Conservation (phyloP, 306 rosid genomes). For the Sindora glabra region DNA sequence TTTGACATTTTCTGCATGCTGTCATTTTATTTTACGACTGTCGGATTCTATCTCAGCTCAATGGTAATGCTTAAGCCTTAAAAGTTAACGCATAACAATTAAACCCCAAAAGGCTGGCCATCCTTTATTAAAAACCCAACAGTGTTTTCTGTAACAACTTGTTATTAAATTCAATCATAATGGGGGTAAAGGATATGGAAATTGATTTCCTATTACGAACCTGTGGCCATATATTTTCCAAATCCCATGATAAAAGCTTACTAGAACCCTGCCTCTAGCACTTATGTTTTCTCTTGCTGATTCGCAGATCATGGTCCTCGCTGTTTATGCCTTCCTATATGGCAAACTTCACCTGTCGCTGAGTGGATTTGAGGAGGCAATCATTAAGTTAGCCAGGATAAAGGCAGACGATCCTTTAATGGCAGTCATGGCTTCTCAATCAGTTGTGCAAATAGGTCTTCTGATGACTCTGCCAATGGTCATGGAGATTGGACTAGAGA, state of each 20-base stretch:
- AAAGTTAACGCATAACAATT: no score
- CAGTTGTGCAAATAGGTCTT: slow-evolving; percentile 79
- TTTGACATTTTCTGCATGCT: slow-evolving; percentile 56
- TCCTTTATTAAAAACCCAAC: no score
- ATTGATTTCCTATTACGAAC: not conserved
- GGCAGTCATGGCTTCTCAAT: slow-evolving; percentile 79
- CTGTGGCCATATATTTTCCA: not conserved
- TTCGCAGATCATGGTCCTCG: slow-evolving; percentile 66
- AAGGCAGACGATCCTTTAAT: slow-evolving; percentile 52
- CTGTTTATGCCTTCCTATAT: slow-evolving; percentile 69
- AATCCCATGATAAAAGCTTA: no score
- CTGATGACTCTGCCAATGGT: slow-evolving; percentile 88
- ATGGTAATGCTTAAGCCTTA: slow-evolving; percentile 51
- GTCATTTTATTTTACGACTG: slow-evolving; percentile 51
- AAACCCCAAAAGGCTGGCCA: no score
- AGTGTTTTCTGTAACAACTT: no score
- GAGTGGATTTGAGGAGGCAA: slow-evolving; percentile 82
- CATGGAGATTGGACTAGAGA: slow-evolving; percentile 81
- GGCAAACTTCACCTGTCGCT: slow-evolving; percentile 83
- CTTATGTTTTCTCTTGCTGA: slow-evolving; percentile 17
- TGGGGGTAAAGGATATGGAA: not conserved
- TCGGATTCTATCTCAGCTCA: slow-evolving; percentile 50
- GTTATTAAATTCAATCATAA: slow-evolving; percentile 8
- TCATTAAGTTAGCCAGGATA: slow-evolving; percentile 53
- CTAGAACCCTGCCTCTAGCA: slow-evolving; percentile 2